Evolutionary conservation across 768 basidiomycete species (phyloP).

Genomic region (Pisolithus sp.): DNA sequence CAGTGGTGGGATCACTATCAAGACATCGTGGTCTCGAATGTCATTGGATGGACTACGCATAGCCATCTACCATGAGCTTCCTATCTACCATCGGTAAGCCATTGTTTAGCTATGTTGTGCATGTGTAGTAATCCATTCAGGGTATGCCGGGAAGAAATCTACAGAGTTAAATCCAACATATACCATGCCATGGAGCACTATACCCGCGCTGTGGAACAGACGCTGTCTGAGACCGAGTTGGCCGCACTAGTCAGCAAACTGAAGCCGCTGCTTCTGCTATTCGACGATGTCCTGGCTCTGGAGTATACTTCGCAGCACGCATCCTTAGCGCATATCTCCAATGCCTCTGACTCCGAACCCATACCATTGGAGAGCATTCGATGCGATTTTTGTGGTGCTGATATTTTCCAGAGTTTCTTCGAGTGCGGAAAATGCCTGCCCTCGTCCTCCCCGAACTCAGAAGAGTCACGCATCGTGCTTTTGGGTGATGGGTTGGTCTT

Average conservation of each 20-base stretch:
- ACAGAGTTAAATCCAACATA: slow-evolving; percentile 64
- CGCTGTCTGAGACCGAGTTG: background rate
- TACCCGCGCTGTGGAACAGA: slow-evolving; percentile 13
- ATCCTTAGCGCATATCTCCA: slow-evolving; percentile 25
- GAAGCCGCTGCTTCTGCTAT: slow-evolving; percentile 36
- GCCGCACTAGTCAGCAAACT: slow-evolving; percentile 18
- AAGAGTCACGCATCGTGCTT: slow-evolving; percentile 9
- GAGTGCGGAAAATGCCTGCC: slow-evolving; percentile 52
- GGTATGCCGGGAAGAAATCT: slow-evolving; percentile 75
- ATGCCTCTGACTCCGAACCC: slow-evolving; percentile 9
- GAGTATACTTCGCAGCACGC: slow-evolving; percentile 32
- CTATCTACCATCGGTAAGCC: slow-evolving; percentile 68
- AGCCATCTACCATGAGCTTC: slow-evolving; percentile 68
- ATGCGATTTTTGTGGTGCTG: slow-evolving; percentile 79
- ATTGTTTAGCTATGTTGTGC: background rate
- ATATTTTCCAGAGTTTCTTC: slow-evolving; percentile 79
- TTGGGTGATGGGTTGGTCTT: slow-evolving; percentile 44
- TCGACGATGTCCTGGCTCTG: slow-evolving; percentile 42
- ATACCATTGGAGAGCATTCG: slow-evolving; percentile 25
- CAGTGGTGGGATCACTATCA: slow-evolving; percentile 71
- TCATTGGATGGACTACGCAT: slow-evolving; percentile 51
- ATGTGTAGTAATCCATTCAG: slow-evolving; percentile 31
- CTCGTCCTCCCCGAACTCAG: slow-evolving; percentile 8
- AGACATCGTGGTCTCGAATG: slow-evolving; percentile 86
- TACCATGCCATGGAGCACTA: slow-evolving; percentile 45